Percentiles rank a stretch among this genome's conserved stretches.
Conservation (phyloP, 148 eudicot genomes). For the Arctostaphylos glauca region DNA sequence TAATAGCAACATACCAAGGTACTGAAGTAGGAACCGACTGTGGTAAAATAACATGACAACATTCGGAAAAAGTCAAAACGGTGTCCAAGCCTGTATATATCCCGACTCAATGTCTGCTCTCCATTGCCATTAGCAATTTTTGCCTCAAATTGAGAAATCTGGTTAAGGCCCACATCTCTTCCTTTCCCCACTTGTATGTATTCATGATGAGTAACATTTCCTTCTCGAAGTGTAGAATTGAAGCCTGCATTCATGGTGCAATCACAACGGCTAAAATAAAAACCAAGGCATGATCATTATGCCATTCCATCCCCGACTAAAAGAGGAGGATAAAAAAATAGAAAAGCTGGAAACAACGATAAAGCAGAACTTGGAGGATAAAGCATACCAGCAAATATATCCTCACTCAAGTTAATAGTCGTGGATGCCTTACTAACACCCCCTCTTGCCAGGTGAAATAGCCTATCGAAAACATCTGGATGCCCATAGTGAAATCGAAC, state of each 20-base stretch:
- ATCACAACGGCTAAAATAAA: background rate
- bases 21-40: conserved; percentile 95
- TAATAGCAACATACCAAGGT: conserved; percentile 58
- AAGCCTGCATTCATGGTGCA: conserved; percentile 49
- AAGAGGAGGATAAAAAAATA: background rate
- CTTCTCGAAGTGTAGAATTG: conserved; percentile 98
- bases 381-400: conserved; percentile 93
- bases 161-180: conserved; percentile 97
- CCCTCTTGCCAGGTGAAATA: conserved; percentile 95
- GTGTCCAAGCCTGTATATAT: conserved; percentile 93
- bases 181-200: conserved; percentile 99
- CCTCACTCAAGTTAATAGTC: conserved; percentile 93
- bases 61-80: conserved; percentile 97
- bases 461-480: conserved; percentile 97
- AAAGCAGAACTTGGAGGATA: background rate
- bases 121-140: conserved; percentile 99
- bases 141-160: conserved; percentile 95
- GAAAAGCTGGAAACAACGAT: background rate
- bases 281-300: background rate
- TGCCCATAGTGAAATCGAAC: conserved; percentile 99
- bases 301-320: background rate
- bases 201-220: conserved; percentile 98
- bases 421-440: conserved; percentile 98
- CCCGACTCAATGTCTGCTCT: conserved; percentile 97
- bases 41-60: conserved; percentile 94